These are phyloP conservation scores for Groenewaldozyma tartarivorans DNA, from an alignment of 805 yeast genomes.

Conservation along the genomic window DNA sequence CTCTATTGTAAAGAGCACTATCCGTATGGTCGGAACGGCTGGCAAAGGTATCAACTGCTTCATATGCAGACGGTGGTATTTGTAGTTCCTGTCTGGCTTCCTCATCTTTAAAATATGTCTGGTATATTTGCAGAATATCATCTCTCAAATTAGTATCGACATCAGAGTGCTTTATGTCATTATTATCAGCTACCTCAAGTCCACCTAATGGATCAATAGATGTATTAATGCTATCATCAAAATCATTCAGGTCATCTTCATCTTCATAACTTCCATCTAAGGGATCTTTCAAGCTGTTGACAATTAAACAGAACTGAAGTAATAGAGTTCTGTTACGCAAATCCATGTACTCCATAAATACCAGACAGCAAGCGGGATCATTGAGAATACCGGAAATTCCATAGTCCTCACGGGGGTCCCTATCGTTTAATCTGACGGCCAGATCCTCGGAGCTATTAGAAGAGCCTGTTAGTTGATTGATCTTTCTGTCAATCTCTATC, in stretches of 20 bases:
- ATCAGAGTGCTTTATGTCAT: constrained; percentile 21
- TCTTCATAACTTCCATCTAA: constrained; percentile 39
- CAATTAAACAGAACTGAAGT: constrained; percentile 56
- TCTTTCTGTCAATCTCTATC: constrained; percentile 23
- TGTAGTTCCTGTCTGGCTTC: not conserved
- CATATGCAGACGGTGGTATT: constrained; percentile 1
- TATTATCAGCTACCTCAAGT: constrained; percentile 14
- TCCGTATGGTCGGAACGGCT: constrained; percentile 13
- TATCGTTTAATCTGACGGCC: not conserved
- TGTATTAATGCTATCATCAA: too few relatives aligned
- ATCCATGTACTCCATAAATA: constrained; percentile 49
- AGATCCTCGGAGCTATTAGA: not conserved
- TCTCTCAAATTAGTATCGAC: constrained; percentile 35
- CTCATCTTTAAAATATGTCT: constrained; percentile 31
- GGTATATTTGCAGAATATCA: constrained; percentile 44
- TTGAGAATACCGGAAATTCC: constrained; percentile 37
- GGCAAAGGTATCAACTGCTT: constrained; percentile 33
- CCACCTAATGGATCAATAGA: constrained; percentile 20
- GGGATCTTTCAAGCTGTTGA: constrained; percentile 65
- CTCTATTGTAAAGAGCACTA: constrained; percentile 34
- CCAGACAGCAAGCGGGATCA: constrained; percentile 39
- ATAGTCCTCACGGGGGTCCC: constrained; percentile 22
- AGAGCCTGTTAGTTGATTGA: constrained; percentile 21
- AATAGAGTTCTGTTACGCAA: constrained; percentile 35
- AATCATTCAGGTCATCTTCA: constrained; percentile 7